A percentile compares a stretch with the other conserved stretches of the same genome.
phyloP scores from a whole-genome alignment of 106 monocot genomes.

The Xerophyta viscosa region DNA sequence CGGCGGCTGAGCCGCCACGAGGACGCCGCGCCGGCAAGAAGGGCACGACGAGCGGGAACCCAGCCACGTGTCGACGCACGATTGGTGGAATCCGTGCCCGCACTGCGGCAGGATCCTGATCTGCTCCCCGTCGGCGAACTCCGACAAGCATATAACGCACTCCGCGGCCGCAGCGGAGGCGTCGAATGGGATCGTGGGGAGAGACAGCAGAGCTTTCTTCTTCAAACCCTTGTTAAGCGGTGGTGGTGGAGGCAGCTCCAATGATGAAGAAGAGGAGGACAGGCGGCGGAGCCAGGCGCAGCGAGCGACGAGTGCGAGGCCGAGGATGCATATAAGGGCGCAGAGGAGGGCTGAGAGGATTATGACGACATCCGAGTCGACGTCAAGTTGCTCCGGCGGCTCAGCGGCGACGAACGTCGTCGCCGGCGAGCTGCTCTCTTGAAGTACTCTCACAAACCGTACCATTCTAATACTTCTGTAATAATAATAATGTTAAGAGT shows the following conservation, averaged over 20 bases:
- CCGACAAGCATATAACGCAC: conserved; percentile 60
- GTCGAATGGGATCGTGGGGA: conserved; percentile 28
- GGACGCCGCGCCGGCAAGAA: conserved; percentile 37
- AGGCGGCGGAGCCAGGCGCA: conserved; percentile 42
- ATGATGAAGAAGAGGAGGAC: neutral
- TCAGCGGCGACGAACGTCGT: neutral
- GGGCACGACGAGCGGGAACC: conserved; percentile 53
- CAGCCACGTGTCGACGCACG: conserved; percentile 60
- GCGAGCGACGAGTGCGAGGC: conserved; percentile 52
- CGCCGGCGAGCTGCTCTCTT: neutral
- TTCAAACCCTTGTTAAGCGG: conserved; percentile 42
- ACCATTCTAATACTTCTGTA: neutral
- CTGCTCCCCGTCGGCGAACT: conserved; percentile 55
- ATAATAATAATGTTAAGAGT: neutral
- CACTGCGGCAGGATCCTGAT: conserved; percentile 60
- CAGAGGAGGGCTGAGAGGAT: conserved; percentile 63
- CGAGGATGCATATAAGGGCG: conserved; percentile 53
- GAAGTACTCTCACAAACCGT: conserved; percentile 5
- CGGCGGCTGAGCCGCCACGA: conserved; percentile 4
- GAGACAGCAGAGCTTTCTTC: conserved; percentile 23
- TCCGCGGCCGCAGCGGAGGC: conserved; percentile 3
- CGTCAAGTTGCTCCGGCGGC: conserved; percentile 6
- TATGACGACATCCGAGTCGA: conserved; percentile 49
- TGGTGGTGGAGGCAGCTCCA: conserved; percentile 5
- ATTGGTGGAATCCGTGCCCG: conserved; percentile 50